Conservation (phyloP, 129 eudicot genomes). For the Saposhnikovia divaricata region DNA sequence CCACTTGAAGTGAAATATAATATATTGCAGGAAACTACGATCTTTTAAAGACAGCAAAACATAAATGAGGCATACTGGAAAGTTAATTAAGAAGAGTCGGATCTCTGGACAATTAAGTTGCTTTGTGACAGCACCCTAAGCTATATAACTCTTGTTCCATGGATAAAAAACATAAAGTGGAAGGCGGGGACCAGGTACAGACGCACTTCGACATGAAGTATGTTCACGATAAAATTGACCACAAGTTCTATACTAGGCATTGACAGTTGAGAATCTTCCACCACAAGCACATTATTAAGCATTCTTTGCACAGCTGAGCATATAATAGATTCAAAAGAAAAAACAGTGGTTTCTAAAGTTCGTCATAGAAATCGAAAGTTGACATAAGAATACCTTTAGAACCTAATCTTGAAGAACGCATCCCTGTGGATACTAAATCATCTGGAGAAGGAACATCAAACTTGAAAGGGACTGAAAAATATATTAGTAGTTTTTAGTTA, state of each 20-base stretch:
- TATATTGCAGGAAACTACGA: too few species aligned
- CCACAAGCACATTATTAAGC: background rate
- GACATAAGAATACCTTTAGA: constrained; percentile 46
- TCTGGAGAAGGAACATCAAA: constrained; percentile 89
- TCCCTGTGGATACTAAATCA: constrained; percentile 65
- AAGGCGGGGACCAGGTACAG: background rate
- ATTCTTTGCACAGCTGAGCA: background rate
- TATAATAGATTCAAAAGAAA: background rate
- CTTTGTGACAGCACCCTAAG: too few species aligned
- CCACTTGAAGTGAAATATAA: too few species aligned
- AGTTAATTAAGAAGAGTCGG: too few species aligned
- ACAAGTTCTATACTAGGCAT: background rate
- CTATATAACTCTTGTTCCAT: background rate
- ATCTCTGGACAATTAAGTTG: too few species aligned
- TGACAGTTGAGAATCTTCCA: background rate
- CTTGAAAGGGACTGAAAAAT: constrained; percentile 80
- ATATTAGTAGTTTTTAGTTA: background rate
- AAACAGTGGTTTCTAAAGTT: background rate
- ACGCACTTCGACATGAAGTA: background rate
- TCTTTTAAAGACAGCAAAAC: too few species aligned
- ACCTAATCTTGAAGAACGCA: constrained; percentile 45
- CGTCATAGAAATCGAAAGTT: constrained; percentile 10
- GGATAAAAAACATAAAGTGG: background rate
- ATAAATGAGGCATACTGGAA: too few species aligned
- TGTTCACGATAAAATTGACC: background rate